Evolutionary conservation across 2,329 filamentous ascomycete species (phyloP), one percentile per base, ranked within the genome.

Genomic region (Polytolypa hystricis): DNA sequence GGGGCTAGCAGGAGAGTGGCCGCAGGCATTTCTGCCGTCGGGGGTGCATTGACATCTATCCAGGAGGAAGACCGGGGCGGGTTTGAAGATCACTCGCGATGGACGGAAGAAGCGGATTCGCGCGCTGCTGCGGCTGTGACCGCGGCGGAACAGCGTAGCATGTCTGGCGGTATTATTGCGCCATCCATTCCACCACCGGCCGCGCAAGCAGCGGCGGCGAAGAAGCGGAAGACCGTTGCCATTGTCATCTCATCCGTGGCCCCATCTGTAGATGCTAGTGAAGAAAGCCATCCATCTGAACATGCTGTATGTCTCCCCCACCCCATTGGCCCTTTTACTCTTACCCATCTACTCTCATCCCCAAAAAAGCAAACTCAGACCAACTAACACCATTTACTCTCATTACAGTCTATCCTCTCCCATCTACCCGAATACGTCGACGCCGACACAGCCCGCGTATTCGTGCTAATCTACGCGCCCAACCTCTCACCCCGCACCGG

Each of bases 381-480:
- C n/a, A n/a, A n/a, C n/a, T n/a, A n/a, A n/a, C n/a, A n/a, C n/a
- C n/a, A n/a, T n/a, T n/a, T n/a, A n/a, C n/a, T n/a, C n/a, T n/a
- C n/a, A n/a, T n/a, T n/a, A n/a, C 42, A 87, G 82, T 85, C 82
- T 18, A 83, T 96, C 47, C 71, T 96, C 39, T 93, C 87, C 29
- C 82, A 93, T 57, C 82, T 96, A 33, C 84, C 86, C 25, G 74
- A 79, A 44, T 74, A 81, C 41, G 77, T 80, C 46, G 78, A 94
- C 56, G 74, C 80, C 44, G 74, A 77, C 31, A 76, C 70, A 43
- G 76, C 80, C 46, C 83, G 84, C 54, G 70, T 95, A 16, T 93
- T 93, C 52, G 73, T 96, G 40, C 70, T 96, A 46, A 89, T 96
- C 53, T 94, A 94, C 60, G 78, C 84, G 2, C 89, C 89, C 1